These are phyloP conservation scores for Neurospora sp. DNA, from an alignment of 495 filamentous ascomycete genomes.

Conservation along the genomic window DNA sequence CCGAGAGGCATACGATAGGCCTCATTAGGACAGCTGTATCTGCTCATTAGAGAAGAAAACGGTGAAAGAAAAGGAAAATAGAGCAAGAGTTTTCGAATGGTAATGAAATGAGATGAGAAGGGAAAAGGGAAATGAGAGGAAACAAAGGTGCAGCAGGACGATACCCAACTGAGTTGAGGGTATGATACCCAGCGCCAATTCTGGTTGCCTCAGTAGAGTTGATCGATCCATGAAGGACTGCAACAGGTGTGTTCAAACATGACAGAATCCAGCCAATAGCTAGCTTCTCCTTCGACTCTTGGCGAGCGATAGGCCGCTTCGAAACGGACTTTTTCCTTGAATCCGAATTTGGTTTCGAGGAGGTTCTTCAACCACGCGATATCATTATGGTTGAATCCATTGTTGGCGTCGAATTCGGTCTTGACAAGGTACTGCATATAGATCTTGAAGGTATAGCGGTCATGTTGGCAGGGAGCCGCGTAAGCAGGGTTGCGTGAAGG, in stretches of 20 bases:
- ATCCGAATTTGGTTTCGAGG: slow-evolving; percentile 15
- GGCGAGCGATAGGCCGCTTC: slow-evolving; percentile 5
- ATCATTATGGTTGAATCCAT: slow-evolving; percentile 8
- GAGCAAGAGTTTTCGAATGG: neutral
- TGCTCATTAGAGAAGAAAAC: neutral
- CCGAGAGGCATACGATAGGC: neutral
- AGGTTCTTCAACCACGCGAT: slow-evolving; percentile 19
- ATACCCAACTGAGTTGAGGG: neutral
- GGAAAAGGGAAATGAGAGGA: neutral
- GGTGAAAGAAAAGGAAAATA: neutral
- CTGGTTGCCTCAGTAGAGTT: neutral
- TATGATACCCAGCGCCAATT: neutral
- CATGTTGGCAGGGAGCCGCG: slow-evolving; percentile 3
- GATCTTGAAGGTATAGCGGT: slow-evolving; percentile 16
- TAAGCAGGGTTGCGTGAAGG: slow-evolving; percentile 9
- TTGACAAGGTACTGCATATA: slow-evolving; percentile 18
- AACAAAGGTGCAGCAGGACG: neutral
- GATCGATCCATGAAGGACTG: neutral
- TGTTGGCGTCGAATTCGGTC: neutral
- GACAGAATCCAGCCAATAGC: slow-evolving; percentile 18
- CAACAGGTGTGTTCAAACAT: slow-evolving; percentile 19
- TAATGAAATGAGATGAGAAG: neutral
- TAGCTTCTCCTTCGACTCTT: neutral
- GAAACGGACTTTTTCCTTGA: slow-evolving; percentile 11
- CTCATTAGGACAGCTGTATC: neutral